Conservation (phyloP, 2,329 filamentous ascomycete species). For the Fusarium beomiforme region DNA sequence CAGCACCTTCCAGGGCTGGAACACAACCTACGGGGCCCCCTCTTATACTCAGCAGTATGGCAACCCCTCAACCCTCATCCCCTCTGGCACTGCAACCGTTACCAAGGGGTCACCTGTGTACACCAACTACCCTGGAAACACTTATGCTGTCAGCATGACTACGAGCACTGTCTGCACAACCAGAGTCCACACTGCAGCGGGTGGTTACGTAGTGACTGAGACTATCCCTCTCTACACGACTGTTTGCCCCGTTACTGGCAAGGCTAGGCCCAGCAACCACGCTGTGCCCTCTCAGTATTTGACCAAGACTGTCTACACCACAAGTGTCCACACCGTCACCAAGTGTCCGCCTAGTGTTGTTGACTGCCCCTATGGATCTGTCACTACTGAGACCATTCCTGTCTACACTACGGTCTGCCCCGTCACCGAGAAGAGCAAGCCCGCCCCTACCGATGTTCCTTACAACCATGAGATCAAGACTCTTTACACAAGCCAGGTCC, state of each 20-base stretch:
- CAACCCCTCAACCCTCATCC: conserved; percentile 5
- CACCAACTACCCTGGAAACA: conserved; percentile 15
- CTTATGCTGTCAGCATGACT: conserved; percentile 24
- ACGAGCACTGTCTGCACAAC: conserved; percentile 54
- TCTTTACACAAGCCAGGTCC: conserved; percentile 63
- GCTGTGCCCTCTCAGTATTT: conserved; percentile 26
- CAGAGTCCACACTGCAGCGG: conserved; percentile 55
- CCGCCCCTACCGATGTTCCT: conserved; percentile 21
- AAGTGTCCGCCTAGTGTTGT: conserved; percentile 62
- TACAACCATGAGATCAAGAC: conserved; percentile 46
- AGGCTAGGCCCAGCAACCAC: conserved; percentile 30
- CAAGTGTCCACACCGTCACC: conserved; percentile 63
- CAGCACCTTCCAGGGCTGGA: conserved; percentile 32
- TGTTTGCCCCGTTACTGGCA: conserved; percentile 51
- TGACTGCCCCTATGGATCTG: conserved; percentile 56
- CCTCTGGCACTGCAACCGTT: background rate
- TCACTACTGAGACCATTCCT: conserved; percentile 45
- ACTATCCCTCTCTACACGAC: conserved; percentile 57
- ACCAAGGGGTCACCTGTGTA: conserved; percentile 13
- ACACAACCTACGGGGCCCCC: conserved; percentile 17
- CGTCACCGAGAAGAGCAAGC: conserved; percentile 20
- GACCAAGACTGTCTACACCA: conserved; percentile 60
- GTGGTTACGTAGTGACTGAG: conserved; percentile 51
- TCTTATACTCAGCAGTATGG: conserved; percentile 11
- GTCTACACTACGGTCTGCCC: conserved; percentile 29